Evolutionary conservation across 331 rosid species (phyloP).

Genomic region (Malus hybrid): DNA sequence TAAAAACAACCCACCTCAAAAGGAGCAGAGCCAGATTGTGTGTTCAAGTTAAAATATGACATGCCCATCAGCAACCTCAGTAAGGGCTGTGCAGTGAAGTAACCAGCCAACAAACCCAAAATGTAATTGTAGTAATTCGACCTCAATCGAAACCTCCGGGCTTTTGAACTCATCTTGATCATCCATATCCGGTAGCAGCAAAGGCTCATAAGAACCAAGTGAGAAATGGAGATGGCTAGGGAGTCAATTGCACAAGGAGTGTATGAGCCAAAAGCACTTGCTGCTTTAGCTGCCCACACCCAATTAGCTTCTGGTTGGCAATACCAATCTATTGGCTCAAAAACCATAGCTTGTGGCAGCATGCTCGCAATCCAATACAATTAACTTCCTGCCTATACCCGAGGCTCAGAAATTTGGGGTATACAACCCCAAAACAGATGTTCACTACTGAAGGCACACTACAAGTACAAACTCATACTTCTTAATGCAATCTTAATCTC

Average conservation of each 20-base stretch:
- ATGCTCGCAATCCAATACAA: no score
- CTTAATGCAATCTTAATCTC: neutral
- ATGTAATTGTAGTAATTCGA: conserved; percentile 59
- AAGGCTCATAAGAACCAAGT: conserved; percentile 56
- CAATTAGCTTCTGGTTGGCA: conserved; percentile 58
- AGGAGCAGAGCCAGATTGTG: conserved; percentile 48
- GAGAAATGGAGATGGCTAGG: conserved; percentile 54
- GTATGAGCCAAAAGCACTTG: conserved; percentile 69
- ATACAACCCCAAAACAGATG: neutral
- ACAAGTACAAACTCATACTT: neutral
- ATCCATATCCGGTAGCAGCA: conserved; percentile 67
- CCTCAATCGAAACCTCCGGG: conserved; percentile 45
- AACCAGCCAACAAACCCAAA: conserved; percentile 51
- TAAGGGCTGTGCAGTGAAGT: conserved; percentile 49
- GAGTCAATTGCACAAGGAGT: conserved; percentile 81
- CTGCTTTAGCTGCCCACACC: conserved; percentile 42
- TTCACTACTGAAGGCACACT: neutral
- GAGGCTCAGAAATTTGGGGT: no score
- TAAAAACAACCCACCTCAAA: conserved; percentile 54
- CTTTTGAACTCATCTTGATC: conserved; percentile 34
- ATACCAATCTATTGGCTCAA: conserved; percentile 61
- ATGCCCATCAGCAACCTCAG: conserved; percentile 44
- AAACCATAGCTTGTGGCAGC: conserved; percentile 30
- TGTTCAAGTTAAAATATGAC: conserved; percentile 46
- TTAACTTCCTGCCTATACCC: no score